Conservation (phyloP, 768 basidiomycete species). For the Chalciporus piperatus region DNA sequence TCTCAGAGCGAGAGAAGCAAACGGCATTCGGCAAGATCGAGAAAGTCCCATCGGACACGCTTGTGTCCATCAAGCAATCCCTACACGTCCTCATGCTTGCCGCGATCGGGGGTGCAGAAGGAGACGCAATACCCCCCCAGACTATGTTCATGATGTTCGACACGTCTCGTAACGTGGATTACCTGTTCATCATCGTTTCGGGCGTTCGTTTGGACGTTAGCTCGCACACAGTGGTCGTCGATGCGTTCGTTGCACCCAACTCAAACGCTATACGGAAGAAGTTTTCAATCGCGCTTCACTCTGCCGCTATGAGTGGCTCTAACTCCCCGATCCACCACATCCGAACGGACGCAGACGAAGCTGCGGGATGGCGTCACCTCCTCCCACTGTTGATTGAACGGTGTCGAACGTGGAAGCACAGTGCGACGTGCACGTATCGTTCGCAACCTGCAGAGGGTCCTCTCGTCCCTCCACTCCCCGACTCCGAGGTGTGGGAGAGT, state of each 20-base stretch:
- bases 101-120: conserved; percentile 5
- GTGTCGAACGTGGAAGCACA: conserved; percentile 57
- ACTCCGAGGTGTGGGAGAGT: neutral
- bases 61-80: conserved; percentile 31
- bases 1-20: conserved; percentile 19
- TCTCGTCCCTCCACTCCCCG: conserved; percentile 27
- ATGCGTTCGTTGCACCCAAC: conserved; percentile 44
- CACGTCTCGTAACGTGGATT: conserved; percentile 3
- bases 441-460: conserved; percentile 28
- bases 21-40: neutral
- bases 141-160: conserved; percentile 18
- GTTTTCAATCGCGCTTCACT: neutral
- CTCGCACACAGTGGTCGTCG: conserved; percentile 43
- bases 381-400: conserved; percentile 52
- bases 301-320: neutral
- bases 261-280: conserved; percentile 4
- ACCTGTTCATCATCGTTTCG: conserved; percentile 47
- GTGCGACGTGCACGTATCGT: conserved; percentile 27
- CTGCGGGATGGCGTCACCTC: conserved; percentile 46
- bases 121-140: conserved; percentile 2
- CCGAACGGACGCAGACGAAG: conserved; percentile 15
- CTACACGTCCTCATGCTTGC: conserved; percentile 26
- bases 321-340: conserved; percentile 9
- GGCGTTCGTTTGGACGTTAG: conserved; percentile 43
- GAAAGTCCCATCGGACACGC: conserved; percentile 19